These are phyloP conservation scores for Mycena leptocephala DNA, from an alignment of 768 basidiomycete genomes.

Conservation along the genomic window DNA sequence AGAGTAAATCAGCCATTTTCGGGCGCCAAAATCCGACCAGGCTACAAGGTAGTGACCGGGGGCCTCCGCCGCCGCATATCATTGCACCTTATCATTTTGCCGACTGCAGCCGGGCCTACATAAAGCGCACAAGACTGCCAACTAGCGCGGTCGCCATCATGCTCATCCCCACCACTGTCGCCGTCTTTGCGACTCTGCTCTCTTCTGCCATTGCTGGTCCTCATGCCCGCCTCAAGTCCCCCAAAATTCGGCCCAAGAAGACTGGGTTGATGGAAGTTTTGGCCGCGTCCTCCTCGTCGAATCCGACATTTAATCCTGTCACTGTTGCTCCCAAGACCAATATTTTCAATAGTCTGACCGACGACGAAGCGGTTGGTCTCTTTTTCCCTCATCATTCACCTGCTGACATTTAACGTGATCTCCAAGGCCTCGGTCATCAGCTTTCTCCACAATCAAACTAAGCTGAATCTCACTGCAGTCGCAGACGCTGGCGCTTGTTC, in stretches of 20 bases:
- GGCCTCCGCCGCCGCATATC: too few relatives aligned
- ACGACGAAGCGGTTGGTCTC: constrained; percentile 35
- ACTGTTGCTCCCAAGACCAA: constrained; percentile 27
- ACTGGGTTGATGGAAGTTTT: constrained; percentile 16
- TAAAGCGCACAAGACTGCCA: background rate
- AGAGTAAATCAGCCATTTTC: too few relatives aligned
- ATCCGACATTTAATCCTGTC: constrained; percentile 24
- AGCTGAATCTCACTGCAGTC: constrained; percentile 37
- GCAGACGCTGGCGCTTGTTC: constrained; percentile 34
- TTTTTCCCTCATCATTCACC: background rate
- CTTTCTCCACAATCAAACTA: constrained; percentile 39
- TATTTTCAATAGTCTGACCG: constrained; percentile 34
- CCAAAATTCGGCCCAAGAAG: constrained; percentile 22
- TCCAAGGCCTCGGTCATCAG: constrained; percentile 34
- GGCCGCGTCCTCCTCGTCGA: background rate
- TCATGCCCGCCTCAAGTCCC: constrained; percentile 31
- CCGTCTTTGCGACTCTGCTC: constrained; percentile 15
- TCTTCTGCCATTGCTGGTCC: constrained; percentile 24
- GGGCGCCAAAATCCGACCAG: too few relatives aligned
- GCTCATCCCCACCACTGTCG: constrained; percentile 5
- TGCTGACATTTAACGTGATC: background rate
- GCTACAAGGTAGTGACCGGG: too few relatives aligned
- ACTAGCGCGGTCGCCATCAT: constrained; percentile 5
- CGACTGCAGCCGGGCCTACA: background rate
- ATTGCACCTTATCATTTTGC: background rate